Conservation (phyloP, 805 yeast genomes). For the Candida golubevii region DNA sequence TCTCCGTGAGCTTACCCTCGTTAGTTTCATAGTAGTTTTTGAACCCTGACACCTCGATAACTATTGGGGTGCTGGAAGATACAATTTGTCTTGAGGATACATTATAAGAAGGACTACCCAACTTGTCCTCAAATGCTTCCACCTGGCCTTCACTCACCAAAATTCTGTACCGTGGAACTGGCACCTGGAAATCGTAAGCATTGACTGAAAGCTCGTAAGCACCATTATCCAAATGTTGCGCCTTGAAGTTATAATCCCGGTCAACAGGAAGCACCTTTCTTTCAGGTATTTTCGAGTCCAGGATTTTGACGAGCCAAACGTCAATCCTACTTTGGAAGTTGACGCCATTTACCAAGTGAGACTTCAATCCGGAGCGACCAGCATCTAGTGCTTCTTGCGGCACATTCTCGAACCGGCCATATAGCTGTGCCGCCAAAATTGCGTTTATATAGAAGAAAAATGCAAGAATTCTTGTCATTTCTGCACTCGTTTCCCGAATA, state of each 20-base stretch:
- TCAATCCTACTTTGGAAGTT: conserved; percentile 32
- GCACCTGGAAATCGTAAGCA: conserved; percentile 34
- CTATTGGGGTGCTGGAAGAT: conserved; percentile 17
- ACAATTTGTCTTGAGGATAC: conserved; percentile 16
- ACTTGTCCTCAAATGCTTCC: conserved; percentile 21
- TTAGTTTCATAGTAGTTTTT: conserved; percentile 34
- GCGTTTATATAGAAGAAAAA: not conserved
- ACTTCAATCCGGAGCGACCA: conserved; percentile 1
- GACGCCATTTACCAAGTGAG: conserved; percentile 29
- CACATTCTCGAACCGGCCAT: conserved; percentile 25
- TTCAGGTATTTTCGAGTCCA: not conserved
- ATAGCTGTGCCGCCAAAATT: conserved; percentile 12
- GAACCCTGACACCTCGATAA: conserved; percentile 16
- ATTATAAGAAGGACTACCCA: conserved; percentile 17
- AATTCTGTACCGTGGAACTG: conserved; percentile 23
- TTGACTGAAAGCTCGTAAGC: conserved; percentile 30
- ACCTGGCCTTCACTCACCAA: conserved; percentile 21
- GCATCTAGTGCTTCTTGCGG: conserved; percentile 22
- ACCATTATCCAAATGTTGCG: conserved; percentile 24
- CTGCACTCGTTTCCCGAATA: no score
- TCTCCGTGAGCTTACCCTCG: conserved; percentile 26
- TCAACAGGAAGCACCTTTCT: conserved; percentile 16
- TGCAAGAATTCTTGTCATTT: not conserved
- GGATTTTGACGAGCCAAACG: conserved; percentile 18
- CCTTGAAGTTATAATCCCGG: conserved; percentile 24